These are phyloP conservation scores for Vaccinium darrowii DNA, from an alignment of 148 eudicot genomes.

Conservation along the genomic window DNA sequence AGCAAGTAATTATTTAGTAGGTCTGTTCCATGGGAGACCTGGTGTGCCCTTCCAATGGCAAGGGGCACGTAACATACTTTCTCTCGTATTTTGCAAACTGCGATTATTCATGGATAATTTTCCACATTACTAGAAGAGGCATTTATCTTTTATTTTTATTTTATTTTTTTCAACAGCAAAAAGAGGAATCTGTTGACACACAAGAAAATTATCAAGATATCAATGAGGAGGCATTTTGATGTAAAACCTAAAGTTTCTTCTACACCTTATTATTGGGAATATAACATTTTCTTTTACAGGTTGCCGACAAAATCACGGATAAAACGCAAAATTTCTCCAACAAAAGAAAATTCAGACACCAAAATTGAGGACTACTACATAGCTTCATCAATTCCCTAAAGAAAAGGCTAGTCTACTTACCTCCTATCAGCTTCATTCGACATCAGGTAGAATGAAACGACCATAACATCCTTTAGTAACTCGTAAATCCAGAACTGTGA, in stretches of 20 bases:
- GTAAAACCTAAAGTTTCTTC: no score
- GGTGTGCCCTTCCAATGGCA: neutral
- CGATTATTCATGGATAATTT: neutral
- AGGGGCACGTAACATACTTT: neutral
- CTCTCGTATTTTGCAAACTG: neutral
- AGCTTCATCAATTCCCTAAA: neutral
- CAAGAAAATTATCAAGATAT: neutral
- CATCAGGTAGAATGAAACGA: neutral
- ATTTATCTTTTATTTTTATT: neutral
- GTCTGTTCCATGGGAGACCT: neutral
- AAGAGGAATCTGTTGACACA: no score
- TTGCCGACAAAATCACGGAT: conserved; percentile 7
- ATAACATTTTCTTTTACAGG: neutral
- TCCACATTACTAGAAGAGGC: neutral
- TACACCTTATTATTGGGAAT: no score
- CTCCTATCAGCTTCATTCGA: neutral
- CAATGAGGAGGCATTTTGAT: neutral
- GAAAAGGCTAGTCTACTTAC: neutral
- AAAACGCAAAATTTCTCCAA: neutral
- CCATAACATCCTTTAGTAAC: conserved; percentile 37
- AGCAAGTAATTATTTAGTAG: neutral
- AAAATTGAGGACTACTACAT: neutral
- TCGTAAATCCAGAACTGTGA: conserved; percentile 52
- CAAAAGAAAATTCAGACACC: neutral
- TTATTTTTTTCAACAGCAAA: no score